Conservation (phyloP, 768 basidiomycete genomes). For the Podaxis carcinomalis region DNA sequence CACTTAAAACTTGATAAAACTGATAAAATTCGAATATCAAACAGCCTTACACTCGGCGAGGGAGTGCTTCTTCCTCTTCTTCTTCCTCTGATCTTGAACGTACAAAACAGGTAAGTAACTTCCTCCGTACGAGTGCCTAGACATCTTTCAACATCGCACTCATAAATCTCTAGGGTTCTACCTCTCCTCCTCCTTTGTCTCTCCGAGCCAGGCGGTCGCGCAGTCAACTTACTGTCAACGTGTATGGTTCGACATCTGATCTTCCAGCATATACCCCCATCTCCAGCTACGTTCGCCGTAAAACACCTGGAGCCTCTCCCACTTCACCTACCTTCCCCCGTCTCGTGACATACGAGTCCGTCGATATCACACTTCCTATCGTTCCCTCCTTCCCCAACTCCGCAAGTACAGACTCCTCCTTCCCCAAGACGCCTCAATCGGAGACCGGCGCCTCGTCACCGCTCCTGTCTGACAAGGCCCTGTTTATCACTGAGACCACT, state of each 20-base stretch:
- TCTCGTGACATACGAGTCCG: constrained; percentile 35
- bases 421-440: constrained; percentile 35
- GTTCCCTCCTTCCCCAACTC: constrained; percentile 51
- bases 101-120: constrained; percentile 8
- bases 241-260: constrained; percentile 47
- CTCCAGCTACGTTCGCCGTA: constrained; percentile 75
- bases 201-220: constrained; percentile 40
- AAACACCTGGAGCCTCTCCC: constrained; percentile 71
- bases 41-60: constrained; percentile 14
- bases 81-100: constrained; percentile 14
- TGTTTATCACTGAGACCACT: constrained; percentile 21
- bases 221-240: constrained; percentile 42
- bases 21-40: not conserved
- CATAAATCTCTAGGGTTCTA: constrained; percentile 26
- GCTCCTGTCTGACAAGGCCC: constrained; percentile 14
- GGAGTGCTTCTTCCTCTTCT: constrained; percentile 13
- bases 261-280: constrained; percentile 69
- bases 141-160: not conserved
- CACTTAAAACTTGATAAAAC: not conserved
- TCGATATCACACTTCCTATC: constrained; percentile 60
- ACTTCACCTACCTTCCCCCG: constrained; percentile 60
- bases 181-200: constrained; percentile 37
- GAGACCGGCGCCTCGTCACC: constrained; percentile 26
- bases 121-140: not conserved
- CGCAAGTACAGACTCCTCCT: constrained; percentile 34